Evolutionary conservation across 2,329 filamentous ascomycete species (phyloP), one percentile per base, ranked within the genome.

Genomic region (Daldinia sp.): DNA sequence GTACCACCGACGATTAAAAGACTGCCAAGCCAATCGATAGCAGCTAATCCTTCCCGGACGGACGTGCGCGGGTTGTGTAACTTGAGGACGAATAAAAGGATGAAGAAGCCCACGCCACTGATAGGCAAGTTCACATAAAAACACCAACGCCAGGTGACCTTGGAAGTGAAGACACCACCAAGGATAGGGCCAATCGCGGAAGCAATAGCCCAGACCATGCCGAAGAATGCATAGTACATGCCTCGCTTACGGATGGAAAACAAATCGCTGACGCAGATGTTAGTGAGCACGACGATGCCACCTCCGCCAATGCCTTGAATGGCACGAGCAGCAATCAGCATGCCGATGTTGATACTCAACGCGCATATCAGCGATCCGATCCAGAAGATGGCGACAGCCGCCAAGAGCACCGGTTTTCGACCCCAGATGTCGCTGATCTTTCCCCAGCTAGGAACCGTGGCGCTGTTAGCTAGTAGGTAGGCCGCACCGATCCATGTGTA

Each of bases 401-500:
- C 69, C 39, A 87, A 77, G 47, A 87, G 75, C 25, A 85, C 76
- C 4, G 82, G 82, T 70, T 86, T 87, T 47, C 85, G 82, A 21
- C 85, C 84, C 75, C 83, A 87, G 56, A 87, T 84, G 66, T 87
- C 85, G 39, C 82, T 82, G 47, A 87, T 71, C 69, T 85, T 85
- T 58, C 88, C 89, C 90, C 90, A 94, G 50, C 89, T 86, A 0
- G 90, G 89, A 0, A 86, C 85, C 1, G 85, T 83, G 74, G 81
- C 85, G 1, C 90, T 87, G 72, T 87, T 89, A 57, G 87, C 89
- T 9, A 94, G 84, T 5, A 93, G 80, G 71, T 91, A 94, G 2
- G 90, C 87, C 34, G 85, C 87, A 11, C 91, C 91, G 64, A 94
- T 88, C 92, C 91, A 94, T 52, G 88, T 85, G 76, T 93, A 94